These are phyloP conservation scores for Neonectria coccinea DNA, from an alignment of 2,329 filamentous ascomycete species.

Conservation along the genomic window DNA sequence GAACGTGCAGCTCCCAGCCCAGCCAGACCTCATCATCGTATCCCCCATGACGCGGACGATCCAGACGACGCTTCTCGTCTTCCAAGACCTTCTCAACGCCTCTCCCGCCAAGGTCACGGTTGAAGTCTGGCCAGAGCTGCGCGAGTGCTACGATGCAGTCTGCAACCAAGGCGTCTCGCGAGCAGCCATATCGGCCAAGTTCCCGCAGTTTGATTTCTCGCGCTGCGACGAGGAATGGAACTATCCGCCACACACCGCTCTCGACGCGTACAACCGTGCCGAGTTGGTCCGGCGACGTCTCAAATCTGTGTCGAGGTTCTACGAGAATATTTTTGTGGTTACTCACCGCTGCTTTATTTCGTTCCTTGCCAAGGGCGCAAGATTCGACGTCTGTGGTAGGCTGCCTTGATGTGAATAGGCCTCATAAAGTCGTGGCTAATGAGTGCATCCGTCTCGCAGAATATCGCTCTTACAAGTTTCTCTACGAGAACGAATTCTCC, in stretches of 20 bases:
- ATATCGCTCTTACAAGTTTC: conserved; percentile 34
- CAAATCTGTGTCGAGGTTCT: conserved; percentile 17
- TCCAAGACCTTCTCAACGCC: conserved; percentile 22
- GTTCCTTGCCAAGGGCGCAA: conserved; percentile 34
- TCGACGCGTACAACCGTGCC: conserved; percentile 33
- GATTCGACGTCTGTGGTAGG: conserved; percentile 39
- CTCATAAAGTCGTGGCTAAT: background rate
- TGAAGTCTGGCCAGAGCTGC: conserved; percentile 42
- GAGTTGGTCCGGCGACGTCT: conserved; percentile 35
- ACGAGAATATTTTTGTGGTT: conserved; percentile 36
- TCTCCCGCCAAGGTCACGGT: conserved; percentile 15
- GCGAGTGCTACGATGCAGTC: conserved; percentile 41
- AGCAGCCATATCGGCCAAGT: conserved; percentile 29
- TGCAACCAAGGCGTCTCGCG: conserved; percentile 41
- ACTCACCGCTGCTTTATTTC: conserved; percentile 40
- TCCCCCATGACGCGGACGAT: conserved; percentile 33
- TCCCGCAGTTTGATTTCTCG: conserved; percentile 37
- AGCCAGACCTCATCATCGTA: conserved; percentile 14
- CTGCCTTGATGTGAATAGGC: rapidly evolving
- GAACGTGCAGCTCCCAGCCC: background rate
- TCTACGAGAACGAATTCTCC: conserved; percentile 15
- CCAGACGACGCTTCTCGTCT: conserved; percentile 38
- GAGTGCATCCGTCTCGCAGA: conserved; percentile 17
- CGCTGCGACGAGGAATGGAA: conserved; percentile 37
- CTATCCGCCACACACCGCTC: conserved; percentile 31